These are phyloP conservation scores for Yamadazyma takamatsuzukensis DNA, from an alignment of 805 yeast species.

Conservation along the genomic window DNA sequence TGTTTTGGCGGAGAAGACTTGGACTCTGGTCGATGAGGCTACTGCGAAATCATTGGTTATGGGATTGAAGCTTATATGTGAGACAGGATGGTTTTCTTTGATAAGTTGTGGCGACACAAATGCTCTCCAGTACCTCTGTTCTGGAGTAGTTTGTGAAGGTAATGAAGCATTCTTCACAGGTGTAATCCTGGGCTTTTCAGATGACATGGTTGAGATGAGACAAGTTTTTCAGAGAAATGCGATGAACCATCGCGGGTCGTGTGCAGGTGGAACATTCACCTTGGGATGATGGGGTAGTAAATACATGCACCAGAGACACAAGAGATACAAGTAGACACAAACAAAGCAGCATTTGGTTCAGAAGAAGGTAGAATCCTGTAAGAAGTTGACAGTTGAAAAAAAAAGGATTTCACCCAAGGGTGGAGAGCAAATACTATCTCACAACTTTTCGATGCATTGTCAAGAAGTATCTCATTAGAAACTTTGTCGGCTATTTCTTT, in stretches of 20 bases:
- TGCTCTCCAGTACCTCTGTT: slow-evolving; percentile 91
- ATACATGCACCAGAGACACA: too few relatives aligned
- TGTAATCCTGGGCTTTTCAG: slow-evolving; percentile 60
- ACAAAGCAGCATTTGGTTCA: too few relatives aligned
- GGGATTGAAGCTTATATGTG: slow-evolving; percentile 86
- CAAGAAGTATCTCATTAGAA: too few relatives aligned
- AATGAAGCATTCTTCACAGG: slow-evolving; percentile 69
- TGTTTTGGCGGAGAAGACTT: slow-evolving; percentile 89
- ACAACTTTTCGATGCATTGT: too few relatives aligned
- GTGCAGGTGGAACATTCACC: slow-evolving; percentile 2
- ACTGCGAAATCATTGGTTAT: slow-evolving; percentile 85
- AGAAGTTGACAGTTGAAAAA: too few relatives aligned
- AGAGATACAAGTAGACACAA: too few relatives aligned
- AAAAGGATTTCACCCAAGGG: too few relatives aligned
- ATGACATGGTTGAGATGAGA: slow-evolving; percentile 54
- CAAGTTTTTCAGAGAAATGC: slow-evolving; percentile 1
- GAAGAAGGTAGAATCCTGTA: too few relatives aligned
- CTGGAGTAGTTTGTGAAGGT: slow-evolving; percentile 85
- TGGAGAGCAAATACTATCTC: too few relatives aligned
- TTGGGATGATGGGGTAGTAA: too few relatives aligned
- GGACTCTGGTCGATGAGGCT: slow-evolving; percentile 86
- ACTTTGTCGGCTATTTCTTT: too few relatives aligned
- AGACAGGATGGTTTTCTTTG: slow-evolving; percentile 89
- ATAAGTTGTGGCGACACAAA: slow-evolving; percentile 81
- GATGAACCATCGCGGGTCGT: slow-evolving; percentile 5